Conservation (phyloP, 495 filamentous ascomycete genomes). For the Podospora conica region DNA sequence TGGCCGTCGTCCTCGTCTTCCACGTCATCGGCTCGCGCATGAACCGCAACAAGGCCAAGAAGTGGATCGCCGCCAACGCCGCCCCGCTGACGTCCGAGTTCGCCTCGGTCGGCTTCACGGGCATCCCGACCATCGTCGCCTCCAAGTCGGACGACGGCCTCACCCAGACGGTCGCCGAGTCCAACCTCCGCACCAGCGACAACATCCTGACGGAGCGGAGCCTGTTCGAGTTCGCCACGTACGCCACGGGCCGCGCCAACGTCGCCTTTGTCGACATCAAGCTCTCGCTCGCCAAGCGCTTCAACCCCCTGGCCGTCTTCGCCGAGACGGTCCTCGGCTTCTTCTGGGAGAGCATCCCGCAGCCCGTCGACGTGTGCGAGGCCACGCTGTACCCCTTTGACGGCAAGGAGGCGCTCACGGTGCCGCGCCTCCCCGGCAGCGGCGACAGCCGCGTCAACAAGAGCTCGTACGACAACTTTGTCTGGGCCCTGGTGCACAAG, state of each 20-base stretch:
- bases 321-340: constrained; percentile 64
- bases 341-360: constrained; percentile 65
- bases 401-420: constrained; percentile 70
- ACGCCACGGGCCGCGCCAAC: constrained; percentile 92
- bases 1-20: constrained; percentile 65
- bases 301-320: constrained; percentile 72
- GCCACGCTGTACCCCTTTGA: constrained; percentile 81
- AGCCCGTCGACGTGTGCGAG: constrained; percentile 64
- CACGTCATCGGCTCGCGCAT: constrained; percentile 76
- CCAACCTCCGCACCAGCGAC: constrained; percentile 42
- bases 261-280: constrained; percentile 83
- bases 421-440: constrained; percentile 53
- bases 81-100: constrained; percentile 73
- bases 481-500: constrained; percentile 95
- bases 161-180: constrained; percentile 24
- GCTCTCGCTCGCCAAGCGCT: constrained; percentile 77
- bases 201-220: constrained; percentile 73
- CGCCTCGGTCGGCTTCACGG: constrained; percentile 74
- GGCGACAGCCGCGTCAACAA: constrained; percentile 54
- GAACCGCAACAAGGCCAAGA: constrained; percentile 72
- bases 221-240: constrained; percentile 74
- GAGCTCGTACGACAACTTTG: constrained; percentile 81
- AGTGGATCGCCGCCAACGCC: constrained; percentile 72
- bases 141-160: constrained; percentile 38
- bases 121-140: constrained; percentile 34